These are phyloP conservation scores for Penicillium malachiteum DNA, from an alignment of 495 filamentous ascomycete species.

Conservation along the genomic window DNA sequence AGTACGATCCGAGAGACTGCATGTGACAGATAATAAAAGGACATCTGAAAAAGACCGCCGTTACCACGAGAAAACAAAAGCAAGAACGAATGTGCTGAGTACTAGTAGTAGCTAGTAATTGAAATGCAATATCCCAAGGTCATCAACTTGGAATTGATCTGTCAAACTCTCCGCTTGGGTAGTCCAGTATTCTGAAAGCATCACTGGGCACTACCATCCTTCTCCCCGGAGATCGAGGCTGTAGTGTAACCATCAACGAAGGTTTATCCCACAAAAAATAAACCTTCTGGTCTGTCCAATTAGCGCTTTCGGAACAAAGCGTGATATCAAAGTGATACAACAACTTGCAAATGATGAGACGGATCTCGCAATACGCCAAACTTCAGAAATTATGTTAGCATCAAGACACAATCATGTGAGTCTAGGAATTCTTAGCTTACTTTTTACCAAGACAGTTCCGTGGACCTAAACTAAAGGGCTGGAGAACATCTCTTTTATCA, in stretches of 20 bases:
- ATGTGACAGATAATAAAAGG: no score
- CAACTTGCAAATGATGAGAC: constrained; percentile 51
- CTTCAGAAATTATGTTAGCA: constrained; percentile 18
- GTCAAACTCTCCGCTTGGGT: no score
- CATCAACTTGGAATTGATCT: no score
- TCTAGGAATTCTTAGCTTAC: constrained; percentile 20
- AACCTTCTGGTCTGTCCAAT: constrained; percentile 43
- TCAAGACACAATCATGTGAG: not conserved
- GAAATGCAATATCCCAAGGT: no score
- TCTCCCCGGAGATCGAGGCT: not conserved
- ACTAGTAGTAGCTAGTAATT: no score
- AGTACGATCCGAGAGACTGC: no score
- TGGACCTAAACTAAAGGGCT: constrained; percentile 45
- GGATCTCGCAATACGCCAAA: constrained; percentile 57
- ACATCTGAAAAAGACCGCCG: no score
- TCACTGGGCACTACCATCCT: not conserved
- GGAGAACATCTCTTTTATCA: constrained; percentile 37
- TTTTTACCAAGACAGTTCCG: constrained; percentile 44
- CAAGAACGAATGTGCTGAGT: no score
- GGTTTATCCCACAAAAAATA: constrained; percentile 49
- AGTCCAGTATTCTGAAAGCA: not conserved
- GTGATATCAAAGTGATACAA: constrained; percentile 54
- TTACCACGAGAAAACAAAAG: no score
- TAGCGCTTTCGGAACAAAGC: constrained; percentile 27
- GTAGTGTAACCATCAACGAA: constrained; percentile 27